phyloP scores from a whole-genome alignment of 2,329 filamentous ascomycete genomes.

The Paraphoma sp. region DNA sequence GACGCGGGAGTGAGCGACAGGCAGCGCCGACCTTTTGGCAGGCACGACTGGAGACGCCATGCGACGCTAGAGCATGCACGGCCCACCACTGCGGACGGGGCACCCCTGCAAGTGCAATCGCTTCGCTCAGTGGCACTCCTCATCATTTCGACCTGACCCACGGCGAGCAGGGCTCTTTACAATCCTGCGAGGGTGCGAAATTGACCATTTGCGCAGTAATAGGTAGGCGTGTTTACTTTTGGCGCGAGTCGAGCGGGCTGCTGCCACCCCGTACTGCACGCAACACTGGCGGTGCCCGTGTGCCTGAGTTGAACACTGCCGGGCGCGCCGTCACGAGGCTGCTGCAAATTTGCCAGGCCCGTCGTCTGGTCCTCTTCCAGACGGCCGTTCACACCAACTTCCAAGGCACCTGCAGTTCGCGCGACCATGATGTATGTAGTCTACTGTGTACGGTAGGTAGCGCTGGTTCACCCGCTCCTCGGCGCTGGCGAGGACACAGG shows the following conservation, averaged over 20 bases:
- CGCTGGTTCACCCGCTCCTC: not conserved
- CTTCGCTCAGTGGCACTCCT: slow-evolving; percentile 1
- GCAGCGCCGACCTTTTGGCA: not conserved
- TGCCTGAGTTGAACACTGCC: not conserved
- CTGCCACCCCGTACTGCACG: too few species aligned
- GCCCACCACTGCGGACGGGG: not conserved
- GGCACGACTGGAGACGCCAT: slow-evolving; percentile 1
- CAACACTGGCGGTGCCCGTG: not conserved
- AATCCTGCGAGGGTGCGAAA: slow-evolving; percentile 3
- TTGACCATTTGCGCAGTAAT: not conserved
- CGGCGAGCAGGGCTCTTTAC: not conserved
- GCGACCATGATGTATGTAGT: not conserved
- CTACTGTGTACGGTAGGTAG: too few species aligned
- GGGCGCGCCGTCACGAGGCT: slow-evolving; percentile 6
- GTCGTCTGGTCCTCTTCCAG: not conserved
- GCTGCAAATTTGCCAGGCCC: slow-evolving; percentile 8
- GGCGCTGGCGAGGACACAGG: not conserved
- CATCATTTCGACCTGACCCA: slow-evolving; percentile 17
- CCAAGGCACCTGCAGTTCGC: not conserved
- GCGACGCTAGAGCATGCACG: slow-evolving; percentile 10
- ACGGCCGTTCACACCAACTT: not conserved
- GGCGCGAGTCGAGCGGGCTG: not conserved
- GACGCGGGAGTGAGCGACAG: slow-evolving; percentile 19
- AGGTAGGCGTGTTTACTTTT: not conserved
- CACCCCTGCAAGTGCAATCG: slow-evolving; percentile 4